These are phyloP conservation scores for Malassezia caprae DNA, from an alignment of 1,284 basidiomycete genomes.

Conservation along the genomic window DNA sequence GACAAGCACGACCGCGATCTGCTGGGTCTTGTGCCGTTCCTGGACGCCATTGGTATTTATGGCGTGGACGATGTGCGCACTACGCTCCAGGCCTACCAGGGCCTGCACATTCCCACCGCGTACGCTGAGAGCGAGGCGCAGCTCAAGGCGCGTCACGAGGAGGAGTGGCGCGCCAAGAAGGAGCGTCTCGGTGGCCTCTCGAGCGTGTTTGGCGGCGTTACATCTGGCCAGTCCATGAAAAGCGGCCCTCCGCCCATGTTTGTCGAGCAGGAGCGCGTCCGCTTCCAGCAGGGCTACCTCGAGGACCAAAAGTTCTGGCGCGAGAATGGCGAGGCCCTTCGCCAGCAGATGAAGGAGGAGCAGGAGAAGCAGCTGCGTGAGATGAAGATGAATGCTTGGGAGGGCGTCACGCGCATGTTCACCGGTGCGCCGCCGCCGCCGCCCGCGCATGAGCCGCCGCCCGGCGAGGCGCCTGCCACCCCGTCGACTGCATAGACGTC, in stretches of 20 bases:
- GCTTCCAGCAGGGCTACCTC: constrained; percentile 71
- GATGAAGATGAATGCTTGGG: constrained; percentile 46
- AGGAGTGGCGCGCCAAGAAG: constrained; percentile 67
- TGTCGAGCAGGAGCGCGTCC: constrained; percentile 76
- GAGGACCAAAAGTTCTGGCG: constrained; percentile 80
- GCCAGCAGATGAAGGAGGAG: constrained; percentile 69
- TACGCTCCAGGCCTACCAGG: constrained; percentile 71
- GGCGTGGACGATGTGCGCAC: constrained; percentile 64
- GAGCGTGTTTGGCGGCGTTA: constrained; percentile 56
- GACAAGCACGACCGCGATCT: constrained; percentile 65
- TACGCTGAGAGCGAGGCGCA: constrained; percentile 79
- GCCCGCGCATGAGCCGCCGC: background rate
- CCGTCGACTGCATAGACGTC: background rate
- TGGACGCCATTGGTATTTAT: constrained; percentile 58
- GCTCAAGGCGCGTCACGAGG: constrained; percentile 57
- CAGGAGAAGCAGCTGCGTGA: constrained; percentile 62
- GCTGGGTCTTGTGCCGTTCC: constrained; percentile 84
- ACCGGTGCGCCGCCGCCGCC: constrained; percentile 3
- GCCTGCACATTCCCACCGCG: constrained; percentile 76
- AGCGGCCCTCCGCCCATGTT: constrained; percentile 55
- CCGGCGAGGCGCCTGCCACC: background rate
- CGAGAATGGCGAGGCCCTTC: constrained; percentile 70
- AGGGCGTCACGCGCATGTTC: constrained; percentile 18
- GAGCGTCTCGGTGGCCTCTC: constrained; percentile 52
- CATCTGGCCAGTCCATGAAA: background rate